Conservation (phyloP, 164 flowering plant genomes). For the Platanus orientalis region DNA sequence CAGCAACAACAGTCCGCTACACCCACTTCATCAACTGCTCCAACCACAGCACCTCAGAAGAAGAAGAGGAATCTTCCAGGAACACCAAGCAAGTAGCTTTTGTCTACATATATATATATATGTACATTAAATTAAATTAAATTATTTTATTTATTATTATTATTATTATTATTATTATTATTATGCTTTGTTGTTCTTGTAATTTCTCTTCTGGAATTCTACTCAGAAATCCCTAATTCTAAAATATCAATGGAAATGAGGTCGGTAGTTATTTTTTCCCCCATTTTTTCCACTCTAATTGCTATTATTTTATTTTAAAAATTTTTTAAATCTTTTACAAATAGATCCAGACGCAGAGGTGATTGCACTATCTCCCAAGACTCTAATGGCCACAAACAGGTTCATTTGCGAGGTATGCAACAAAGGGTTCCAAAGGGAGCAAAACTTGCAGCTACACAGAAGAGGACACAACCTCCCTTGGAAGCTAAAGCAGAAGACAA, state of each 20-base stretch:
- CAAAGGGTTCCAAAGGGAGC: conserved; percentile 94
- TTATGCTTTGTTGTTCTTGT: background rate
- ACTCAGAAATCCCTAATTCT: conserved; percentile 14
- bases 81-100: conserved; percentile 69
- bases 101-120: background rate
- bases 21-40: conserved; percentile 38
- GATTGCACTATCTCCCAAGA: conserved; percentile 82
- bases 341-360: conserved; percentile 92
- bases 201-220: background rate
- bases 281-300: background rate
- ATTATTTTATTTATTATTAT: background rate
- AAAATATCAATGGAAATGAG: conserved; percentile 8
- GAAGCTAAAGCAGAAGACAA: conserved; percentile 83
- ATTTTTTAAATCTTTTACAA: background rate
- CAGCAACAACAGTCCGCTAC: conserved; percentile 16
- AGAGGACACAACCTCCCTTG: conserved; percentile 94
- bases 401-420: conserved; percentile 89
- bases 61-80: conserved; percentile 77
- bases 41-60: conserved; percentile 42
- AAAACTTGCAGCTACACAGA: conserved; percentile 85
- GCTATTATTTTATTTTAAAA: background rate
- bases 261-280: background rate
- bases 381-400: conserved; percentile 88
- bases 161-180: too few relatives aligned
- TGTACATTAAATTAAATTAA: background rate